Evolutionary conservation across 106 monocot genomes (phyloP), one percentile per base, ranked within the genome.

Genomic region (Narthecium ossifragum): DNA sequence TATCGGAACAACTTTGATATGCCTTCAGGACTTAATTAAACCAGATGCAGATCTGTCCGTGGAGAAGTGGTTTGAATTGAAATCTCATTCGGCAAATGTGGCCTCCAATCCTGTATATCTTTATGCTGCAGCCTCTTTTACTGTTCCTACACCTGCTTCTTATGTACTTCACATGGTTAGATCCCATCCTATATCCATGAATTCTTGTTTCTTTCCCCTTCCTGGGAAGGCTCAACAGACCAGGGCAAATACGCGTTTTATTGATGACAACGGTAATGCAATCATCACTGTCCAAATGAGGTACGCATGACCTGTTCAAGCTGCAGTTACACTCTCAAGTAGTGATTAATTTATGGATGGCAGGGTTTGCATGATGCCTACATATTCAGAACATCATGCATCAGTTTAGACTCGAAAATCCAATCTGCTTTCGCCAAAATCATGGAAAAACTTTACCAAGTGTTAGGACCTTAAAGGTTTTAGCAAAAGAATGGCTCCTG

Each of bases 41-140:
- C 74, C 62, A 38, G 58, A 75, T 62, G 71, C 93, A 20, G 64
- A 83, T 24, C 63, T 89, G 39, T 72, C 66, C 15, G 38, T 89
- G 6, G 71, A 83, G 18, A 80, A 80, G 47, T 94, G 85, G 93
- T 73, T 89, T 62, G 77, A 85, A 36, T 40, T 94, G 72, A 77
- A 80, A 58, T 26, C 69, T 14, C 63, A 67, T 31, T 48, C 38
- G 52, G 36, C 51, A 63, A 53, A 63, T 59, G 25, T 52, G 9
- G 69, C 70, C 9, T 66, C 64, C 27, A 63, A 72, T 30, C 80
- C 77, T 6, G 49, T 77, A 14, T 68, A 51, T 75, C 74, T 94
- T 36, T 78, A 61, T 53, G 72, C 86, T 74, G 85, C 93, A 58
- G 72, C 71, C 61, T 94, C 93, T 63, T 85, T 70, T 55, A 83